phyloP scores from a whole-genome alignment of 2,329 filamentous ascomycete species.

The Verticillium klebahnii region DNA sequence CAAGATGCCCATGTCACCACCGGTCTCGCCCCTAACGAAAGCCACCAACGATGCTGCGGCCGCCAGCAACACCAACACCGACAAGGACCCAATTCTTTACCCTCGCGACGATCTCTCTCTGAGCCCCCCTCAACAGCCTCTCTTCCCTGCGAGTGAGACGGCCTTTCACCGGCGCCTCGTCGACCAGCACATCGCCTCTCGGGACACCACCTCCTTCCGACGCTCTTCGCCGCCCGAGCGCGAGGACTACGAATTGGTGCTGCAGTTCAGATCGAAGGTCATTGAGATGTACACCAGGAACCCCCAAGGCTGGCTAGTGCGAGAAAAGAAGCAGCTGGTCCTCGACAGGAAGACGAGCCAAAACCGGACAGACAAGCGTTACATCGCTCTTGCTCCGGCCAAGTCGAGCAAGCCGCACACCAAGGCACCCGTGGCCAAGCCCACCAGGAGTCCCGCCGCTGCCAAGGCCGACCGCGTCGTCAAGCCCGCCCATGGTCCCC shows the following conservation, averaged over 20 bases:
- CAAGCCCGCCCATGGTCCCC: slow-evolving; percentile 16
- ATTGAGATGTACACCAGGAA: slow-evolving; percentile 39
- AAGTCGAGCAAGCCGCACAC: slow-evolving; percentile 26
- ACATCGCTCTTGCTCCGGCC: slow-evolving; percentile 37
- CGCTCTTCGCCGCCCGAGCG: slow-evolving; percentile 40
- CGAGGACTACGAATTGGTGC: slow-evolving; percentile 49
- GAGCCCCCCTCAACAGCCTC: slow-evolving; percentile 40
- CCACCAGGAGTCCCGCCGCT: slow-evolving; percentile 14
- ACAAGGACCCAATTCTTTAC: slow-evolving; percentile 56
- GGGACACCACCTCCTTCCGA: slow-evolving; percentile 36
- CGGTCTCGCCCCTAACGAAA: slow-evolving; percentile 49
- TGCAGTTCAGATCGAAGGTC: slow-evolving; percentile 49
- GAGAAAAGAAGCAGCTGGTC: slow-evolving; percentile 45
- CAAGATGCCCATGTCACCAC: slow-evolving; percentile 48
- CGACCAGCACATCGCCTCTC: slow-evolving; percentile 43
- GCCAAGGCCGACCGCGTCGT: slow-evolving; percentile 25
- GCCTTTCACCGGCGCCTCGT: slow-evolving; percentile 42
- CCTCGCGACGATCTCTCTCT: slow-evolving; percentile 38
- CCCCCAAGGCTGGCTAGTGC: slow-evolving; percentile 41
- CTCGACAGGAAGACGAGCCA: slow-evolving; percentile 37
- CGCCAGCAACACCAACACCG: slow-evolving; percentile 19
- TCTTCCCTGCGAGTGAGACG: slow-evolving; percentile 41
- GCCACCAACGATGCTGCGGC: slow-evolving; percentile 28
- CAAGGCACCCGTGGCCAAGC: slow-evolving; percentile 8
- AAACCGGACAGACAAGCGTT: slow-evolving; percentile 24